These are phyloP conservation scores for Tricholoma saponaceum DNA, from an alignment of 768 basidiomycete species.

Conservation along the genomic window DNA sequence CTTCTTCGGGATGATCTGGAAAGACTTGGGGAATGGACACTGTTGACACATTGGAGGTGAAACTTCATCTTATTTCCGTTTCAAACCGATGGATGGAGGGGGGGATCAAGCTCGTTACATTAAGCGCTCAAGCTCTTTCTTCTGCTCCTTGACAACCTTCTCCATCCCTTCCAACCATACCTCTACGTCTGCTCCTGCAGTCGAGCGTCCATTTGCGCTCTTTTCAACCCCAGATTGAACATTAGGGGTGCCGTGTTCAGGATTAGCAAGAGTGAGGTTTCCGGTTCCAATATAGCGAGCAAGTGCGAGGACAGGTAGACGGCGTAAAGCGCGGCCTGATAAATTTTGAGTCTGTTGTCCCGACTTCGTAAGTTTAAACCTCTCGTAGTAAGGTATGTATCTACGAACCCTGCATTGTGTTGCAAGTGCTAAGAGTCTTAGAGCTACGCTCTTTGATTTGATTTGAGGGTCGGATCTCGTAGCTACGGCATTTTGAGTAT, in stretches of 20 bases:
- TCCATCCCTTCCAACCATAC: slow-evolving; percentile 87
- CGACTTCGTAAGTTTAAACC: slow-evolving; percentile 1
- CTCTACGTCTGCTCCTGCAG: slow-evolving; percentile 43
- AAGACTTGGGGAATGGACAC: background rate
- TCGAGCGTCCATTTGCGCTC: slow-evolving; percentile 7
- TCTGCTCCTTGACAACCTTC: slow-evolving; percentile 60
- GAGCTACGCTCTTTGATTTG: slow-evolving; percentile 49
- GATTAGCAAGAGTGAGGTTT: slow-evolving; percentile 15
- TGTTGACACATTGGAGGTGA: background rate
- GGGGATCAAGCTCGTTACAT: slow-evolving; percentile 15
- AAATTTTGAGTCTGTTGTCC: slow-evolving; percentile 60
- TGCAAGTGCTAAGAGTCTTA: slow-evolving; percentile 65
- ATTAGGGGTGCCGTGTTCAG: slow-evolving; percentile 3
- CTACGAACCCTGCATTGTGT: slow-evolving; percentile 70
- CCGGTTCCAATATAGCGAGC: slow-evolving; percentile 73
- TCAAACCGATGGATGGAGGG: background rate
- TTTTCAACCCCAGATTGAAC: background rate
- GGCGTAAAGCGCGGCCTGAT: slow-evolving; percentile 88
- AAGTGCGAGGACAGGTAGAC: slow-evolving; percentile 91
- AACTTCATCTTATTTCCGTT: background rate
- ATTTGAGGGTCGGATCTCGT: slow-evolving; percentile 34
- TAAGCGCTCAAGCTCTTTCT: slow-evolving; percentile 47
- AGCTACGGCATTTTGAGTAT: slow-evolving; percentile 10
- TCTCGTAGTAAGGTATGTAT: background rate
- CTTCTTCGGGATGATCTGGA: background rate